A percentile compares a stretch with the other conserved stretches of the same genome.
Evolutionary conservation across 192 early-diverging fungal genomes (phyloP).

Genomic region (Umbelopsis vinacea): DNA sequence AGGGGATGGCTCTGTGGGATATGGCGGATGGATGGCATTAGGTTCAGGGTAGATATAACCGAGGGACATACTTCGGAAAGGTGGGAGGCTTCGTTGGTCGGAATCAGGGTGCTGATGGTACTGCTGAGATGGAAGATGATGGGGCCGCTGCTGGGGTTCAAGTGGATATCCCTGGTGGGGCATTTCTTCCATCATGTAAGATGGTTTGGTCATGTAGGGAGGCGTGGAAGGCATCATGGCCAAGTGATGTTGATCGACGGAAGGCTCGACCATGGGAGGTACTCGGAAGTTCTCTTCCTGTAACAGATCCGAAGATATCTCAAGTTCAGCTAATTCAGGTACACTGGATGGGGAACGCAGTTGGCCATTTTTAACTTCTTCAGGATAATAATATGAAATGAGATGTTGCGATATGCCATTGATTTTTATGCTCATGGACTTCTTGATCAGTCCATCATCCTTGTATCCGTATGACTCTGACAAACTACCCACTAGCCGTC

Average conservation of each 20-base stretch:
- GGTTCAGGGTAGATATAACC: conserved; percentile 22
- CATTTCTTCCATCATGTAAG: conserved; percentile 6
- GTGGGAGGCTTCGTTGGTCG: conserved; percentile 15
- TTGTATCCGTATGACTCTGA: conserved; percentile 40
- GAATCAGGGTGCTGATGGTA: neutral
- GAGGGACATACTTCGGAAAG: conserved; percentile 35
- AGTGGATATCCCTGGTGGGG: neutral
- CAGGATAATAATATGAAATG: conserved; percentile 48
- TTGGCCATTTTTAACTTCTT: conserved; percentile 53
- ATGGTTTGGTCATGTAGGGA: neutral
- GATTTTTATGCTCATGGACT: conserved; percentile 63
- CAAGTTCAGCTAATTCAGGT: conserved; percentile 54
- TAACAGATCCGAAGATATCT: conserved; percentile 60
- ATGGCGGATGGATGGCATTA: neutral
- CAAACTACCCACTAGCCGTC: conserved; percentile 36
- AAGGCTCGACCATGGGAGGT: conserved; percentile 44
- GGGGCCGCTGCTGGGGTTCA: neutral
- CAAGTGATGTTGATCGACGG: conserved; percentile 11
- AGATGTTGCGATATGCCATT: conserved; percentile 45
- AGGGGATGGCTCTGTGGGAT: neutral
- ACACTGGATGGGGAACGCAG: conserved; percentile 57
- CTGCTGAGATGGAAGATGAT: neutral
- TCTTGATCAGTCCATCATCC: conserved; percentile 61
- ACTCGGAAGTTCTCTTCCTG: conserved; percentile 63
- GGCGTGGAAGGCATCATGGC: conserved; percentile 6